These are phyloP conservation scores for Ogataea sp. DNA, from an alignment of 805 yeast genomes.

Conservation along the genomic window DNA sequence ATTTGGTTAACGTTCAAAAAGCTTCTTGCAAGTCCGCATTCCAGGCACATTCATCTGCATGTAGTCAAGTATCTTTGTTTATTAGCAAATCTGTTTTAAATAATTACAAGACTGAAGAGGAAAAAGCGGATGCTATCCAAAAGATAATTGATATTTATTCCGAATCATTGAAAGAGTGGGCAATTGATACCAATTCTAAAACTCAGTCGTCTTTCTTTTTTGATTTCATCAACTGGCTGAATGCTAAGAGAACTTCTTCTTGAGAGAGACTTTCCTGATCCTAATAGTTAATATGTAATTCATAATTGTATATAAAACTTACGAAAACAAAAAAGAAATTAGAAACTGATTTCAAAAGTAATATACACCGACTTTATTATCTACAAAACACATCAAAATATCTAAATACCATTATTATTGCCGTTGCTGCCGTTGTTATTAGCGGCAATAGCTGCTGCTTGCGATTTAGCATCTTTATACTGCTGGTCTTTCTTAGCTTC, in stretches of 20 bases:
- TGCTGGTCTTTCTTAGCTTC: slow-evolving; percentile 49
- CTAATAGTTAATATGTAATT: not conserved
- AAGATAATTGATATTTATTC: slow-evolving; percentile 49
- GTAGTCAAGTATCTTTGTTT: slow-evolving; percentile 59
- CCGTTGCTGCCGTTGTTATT: not conserved
- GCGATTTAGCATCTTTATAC: slow-evolving; percentile 32
- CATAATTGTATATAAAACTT: not conserved
- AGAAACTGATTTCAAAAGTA: too few relatives aligned
- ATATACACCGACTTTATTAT: too few relatives aligned
- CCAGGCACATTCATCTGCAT: slow-evolving; percentile 46
- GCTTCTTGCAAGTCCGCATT: slow-evolving; percentile 34
- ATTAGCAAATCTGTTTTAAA: slow-evolving; percentile 47
- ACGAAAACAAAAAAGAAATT: too few relatives aligned
- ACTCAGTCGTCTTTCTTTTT: slow-evolving; percentile 51
- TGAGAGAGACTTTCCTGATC: too few relatives aligned
- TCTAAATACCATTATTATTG: not conserved
- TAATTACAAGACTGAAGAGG: slow-evolving; percentile 22
- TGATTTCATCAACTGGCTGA: slow-evolving; percentile 77
- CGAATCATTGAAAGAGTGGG: slow-evolving; percentile 54
- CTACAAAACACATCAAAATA: too few relatives aligned
- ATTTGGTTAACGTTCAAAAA: slow-evolving; percentile 34
- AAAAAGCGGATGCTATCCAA: slow-evolving; percentile 20
- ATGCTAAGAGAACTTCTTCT: slow-evolving; percentile 31
- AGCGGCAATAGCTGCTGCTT: slow-evolving; percentile 3
- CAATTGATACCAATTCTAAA: slow-evolving; percentile 34